Evolutionary conservation across 2,329 filamentous ascomycete species (phyloP).

Genomic region (Sclerotinia minor): DNA sequence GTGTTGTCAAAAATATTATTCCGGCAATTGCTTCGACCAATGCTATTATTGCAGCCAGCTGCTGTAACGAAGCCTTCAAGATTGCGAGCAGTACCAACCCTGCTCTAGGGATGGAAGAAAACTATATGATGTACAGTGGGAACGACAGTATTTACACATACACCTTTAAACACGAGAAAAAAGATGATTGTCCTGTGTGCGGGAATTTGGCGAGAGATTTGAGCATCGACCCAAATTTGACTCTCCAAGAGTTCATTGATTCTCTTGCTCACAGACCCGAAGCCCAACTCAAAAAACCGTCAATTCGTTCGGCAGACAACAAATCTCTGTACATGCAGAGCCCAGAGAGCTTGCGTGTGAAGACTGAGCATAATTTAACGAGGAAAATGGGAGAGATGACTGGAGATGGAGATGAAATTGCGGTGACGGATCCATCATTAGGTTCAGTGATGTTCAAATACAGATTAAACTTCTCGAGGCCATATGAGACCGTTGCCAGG

Average conservation of each 20-base stretch:
- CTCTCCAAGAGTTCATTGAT: slow-evolving; percentile 82
- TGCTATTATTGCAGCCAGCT: slow-evolving; percentile 90
- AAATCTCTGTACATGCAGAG: slow-evolving; percentile 90
- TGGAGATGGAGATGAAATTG: slow-evolving; percentile 79
- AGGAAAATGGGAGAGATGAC: slow-evolving; percentile 79
- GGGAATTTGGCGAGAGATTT: slow-evolving; percentile 78
- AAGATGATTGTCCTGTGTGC: slow-evolving; percentile 92
- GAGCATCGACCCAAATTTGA: slow-evolving; percentile 66
- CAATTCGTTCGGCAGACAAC: slow-evolving; percentile 74
- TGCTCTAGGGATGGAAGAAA: slow-evolving; percentile 72
- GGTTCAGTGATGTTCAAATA: slow-evolving; percentile 47
- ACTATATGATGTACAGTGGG: slow-evolving; percentile 99
- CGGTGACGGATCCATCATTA: slow-evolving; percentile 90
- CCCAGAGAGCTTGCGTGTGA: slow-evolving; percentile 77
- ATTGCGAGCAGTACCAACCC: slow-evolving; percentile 82
- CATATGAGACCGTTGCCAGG: slow-evolving; percentile 18
- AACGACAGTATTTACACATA: slow-evolving; percentile 96
- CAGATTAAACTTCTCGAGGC: slow-evolving; percentile 37
- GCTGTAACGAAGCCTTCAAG: slow-evolving; percentile 96
- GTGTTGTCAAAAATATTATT: slow-evolving; percentile 99
- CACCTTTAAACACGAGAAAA: slow-evolving; percentile 93
- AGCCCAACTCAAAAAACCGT: slow-evolving; percentile 91
- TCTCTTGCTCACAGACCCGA: slow-evolving; percentile 80
- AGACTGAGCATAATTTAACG: slow-evolving; percentile 78
- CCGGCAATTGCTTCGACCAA: slow-evolving; percentile 98